Percentiles rank a stretch among this genome's conserved stretches.
Evolutionary conservation across 345 rosid species (phyloP).

Genomic region (Bruguiera gymnorhiza): DNA sequence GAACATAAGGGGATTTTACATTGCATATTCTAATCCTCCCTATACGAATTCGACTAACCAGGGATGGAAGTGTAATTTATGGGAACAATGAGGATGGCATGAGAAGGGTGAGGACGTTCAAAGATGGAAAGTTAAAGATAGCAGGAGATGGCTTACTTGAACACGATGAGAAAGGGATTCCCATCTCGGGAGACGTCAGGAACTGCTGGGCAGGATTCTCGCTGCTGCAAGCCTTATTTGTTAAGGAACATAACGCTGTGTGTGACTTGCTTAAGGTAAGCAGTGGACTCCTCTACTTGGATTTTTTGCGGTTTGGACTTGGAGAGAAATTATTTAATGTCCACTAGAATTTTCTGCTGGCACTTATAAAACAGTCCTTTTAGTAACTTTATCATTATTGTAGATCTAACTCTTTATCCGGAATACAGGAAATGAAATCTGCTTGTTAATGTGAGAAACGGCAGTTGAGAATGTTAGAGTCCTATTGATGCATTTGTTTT

Average conservation of each 20-base stretch:
- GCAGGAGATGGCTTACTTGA: constrained; percentile 51
- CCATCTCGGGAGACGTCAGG: constrained; percentile 72
- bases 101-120: constrained; percentile 67
- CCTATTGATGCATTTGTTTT: background rate
- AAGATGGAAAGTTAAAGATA: constrained; percentile 65
- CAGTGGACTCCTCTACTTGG: too few species aligned
- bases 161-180: constrained; percentile 55
- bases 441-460: background rate
- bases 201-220: constrained; percentile 85
- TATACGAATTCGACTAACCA: constrained; percentile 7
- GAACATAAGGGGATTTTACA: background rate
- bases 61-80: constrained; percentile 83
- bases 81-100: constrained; percentile 61
- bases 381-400: too few species aligned
- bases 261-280: constrained; percentile 68
- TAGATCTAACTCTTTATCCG: background rate
- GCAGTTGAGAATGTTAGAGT: background rate
- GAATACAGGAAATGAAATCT: background rate
- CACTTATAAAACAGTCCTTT: too few species aligned
- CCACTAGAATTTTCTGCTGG: background rate
- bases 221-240: constrained; percentile 61
- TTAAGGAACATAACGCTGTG: constrained; percentile 62
- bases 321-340: background rate
- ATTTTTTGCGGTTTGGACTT: background rate
- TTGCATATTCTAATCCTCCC: background rate